Conservation (phyloP, 306 rosid species). For the Glycine soja region DNA sequence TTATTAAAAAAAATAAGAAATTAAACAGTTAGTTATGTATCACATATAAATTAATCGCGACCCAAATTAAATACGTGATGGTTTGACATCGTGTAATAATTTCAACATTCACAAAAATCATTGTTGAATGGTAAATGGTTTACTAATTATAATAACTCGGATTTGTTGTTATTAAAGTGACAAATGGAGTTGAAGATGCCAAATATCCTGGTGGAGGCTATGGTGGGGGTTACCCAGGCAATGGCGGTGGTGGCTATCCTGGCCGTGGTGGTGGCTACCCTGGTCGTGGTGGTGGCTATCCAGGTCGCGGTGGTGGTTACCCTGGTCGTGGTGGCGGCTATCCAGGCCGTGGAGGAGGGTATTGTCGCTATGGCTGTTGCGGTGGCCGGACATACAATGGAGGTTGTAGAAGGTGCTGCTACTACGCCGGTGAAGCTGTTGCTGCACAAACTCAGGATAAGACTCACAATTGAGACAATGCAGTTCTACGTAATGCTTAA, state of each 20-base stretch:
- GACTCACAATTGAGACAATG: constrained; percentile 39
- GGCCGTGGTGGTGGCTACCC: constrained; percentile 13
- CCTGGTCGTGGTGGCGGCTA: not conserved
- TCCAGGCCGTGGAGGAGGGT: constrained; percentile 24
- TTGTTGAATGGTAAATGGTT: not conserved
- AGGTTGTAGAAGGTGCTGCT: constrained; percentile 60
- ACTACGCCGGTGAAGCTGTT: constrained; percentile 57
- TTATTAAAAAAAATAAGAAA: no score
- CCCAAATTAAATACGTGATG: not conserved
- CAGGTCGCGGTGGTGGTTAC: constrained; percentile 6
- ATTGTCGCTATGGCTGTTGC: constrained; percentile 63
- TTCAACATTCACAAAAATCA: not conserved
- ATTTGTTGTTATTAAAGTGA: not conserved
- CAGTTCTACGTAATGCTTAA: not conserved
- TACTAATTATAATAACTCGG: not conserved
- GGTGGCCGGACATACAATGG: constrained; percentile 36
- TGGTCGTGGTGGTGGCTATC: constrained; percentile 17
- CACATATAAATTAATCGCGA: no score
- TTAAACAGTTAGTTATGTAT: no score
- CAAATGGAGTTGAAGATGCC: constrained; percentile 39
- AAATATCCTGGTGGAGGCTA: constrained; percentile 30
- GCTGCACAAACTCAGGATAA: constrained; percentile 43
- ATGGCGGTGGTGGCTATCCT: constrained; percentile 15
- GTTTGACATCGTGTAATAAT: not conserved
- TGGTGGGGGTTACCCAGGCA: not conserved